phyloP scores from a whole-genome alignment of 306 rosid genomes.

The Senna tora region DNA sequence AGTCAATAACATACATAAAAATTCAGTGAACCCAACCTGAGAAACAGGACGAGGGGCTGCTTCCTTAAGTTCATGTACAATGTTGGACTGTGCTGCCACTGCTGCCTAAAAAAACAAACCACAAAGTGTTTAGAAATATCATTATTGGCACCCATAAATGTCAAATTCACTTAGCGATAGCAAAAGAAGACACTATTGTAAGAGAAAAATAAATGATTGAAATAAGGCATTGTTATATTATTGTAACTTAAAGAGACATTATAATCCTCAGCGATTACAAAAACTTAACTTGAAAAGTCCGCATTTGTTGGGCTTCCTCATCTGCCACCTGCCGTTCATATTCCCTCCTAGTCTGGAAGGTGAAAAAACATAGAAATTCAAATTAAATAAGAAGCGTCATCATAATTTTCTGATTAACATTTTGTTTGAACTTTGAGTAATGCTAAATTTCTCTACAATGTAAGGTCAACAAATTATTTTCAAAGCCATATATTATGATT shows the following conservation, averaged over 20 bases:
- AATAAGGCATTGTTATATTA: not conserved
- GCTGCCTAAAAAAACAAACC: constrained; percentile 71
- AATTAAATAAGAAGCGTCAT: constrained; percentile 25
- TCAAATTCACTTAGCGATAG: constrained; percentile 14
- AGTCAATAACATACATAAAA: too few species aligned
- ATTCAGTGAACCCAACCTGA: constrained; percentile 57
- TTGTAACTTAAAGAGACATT: not conserved
- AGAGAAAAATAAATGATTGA: not conserved
- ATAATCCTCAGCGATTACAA: constrained; percentile 16
- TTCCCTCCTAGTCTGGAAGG: constrained; percentile 72
- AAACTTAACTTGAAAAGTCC: constrained; percentile 69
- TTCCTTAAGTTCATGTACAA: constrained; percentile 72
- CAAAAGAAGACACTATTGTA: constrained; percentile 9
- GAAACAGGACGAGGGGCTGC: constrained; percentile 48
- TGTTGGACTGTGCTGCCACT: constrained; percentile 61
- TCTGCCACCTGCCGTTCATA: constrained; percentile 77
- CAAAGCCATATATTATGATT: constrained; percentile 15
- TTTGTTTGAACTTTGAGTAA: constrained; percentile 21
- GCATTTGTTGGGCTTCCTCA: constrained; percentile 74
- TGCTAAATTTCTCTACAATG: constrained; percentile 23
- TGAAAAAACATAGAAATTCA: constrained; percentile 3
- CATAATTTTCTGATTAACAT: constrained; percentile 27
- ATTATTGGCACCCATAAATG: not conserved
- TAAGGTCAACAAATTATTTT: constrained; percentile 5
- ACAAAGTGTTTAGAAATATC: constrained; percentile 32